A percentile compares a stretch with the other conserved stretches of the same genome.
Evolutionary conservation across 495 filamentous ascomycete species (phyloP).

Genomic region (Aspergillus campestris): DNA sequence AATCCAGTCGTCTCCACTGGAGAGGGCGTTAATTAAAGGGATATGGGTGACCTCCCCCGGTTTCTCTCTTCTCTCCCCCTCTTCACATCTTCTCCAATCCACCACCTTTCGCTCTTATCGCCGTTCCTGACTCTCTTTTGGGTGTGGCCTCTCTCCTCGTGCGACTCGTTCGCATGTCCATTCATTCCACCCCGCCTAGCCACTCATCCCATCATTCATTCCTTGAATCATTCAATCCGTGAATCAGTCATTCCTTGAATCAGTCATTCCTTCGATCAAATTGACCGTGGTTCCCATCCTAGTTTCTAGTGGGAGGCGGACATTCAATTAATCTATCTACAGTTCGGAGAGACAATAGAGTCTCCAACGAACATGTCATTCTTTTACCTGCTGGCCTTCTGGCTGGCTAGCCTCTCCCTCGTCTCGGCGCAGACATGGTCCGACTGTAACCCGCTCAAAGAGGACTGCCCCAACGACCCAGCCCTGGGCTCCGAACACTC

Average conservation of each 20-base stretch:
- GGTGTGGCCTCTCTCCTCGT: constrained; percentile 16
- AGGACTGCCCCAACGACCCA: constrained; percentile 55
- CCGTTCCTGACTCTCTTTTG: constrained; percentile 1
- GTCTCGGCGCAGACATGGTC: constrained; percentile 42
- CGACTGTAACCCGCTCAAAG: constrained; percentile 56
- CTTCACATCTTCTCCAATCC: constrained; percentile 3
- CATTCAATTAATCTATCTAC: neutral
- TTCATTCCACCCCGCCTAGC: constrained; percentile 17
- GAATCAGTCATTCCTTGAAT: constrained; percentile 7
- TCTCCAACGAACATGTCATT: constrained; percentile 16
- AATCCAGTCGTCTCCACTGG: neutral
- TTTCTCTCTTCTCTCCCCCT: constrained; percentile 4
- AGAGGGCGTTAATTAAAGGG: constrained; percentile 1
- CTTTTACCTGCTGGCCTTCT: constrained; percentile 17
- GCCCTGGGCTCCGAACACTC: constrained; percentile 56
- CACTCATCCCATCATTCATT: constrained; percentile 13
- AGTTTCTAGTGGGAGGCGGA: constrained; percentile 4
- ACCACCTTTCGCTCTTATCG: constrained; percentile 2
- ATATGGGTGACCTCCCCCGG: neutral
- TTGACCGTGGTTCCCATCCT: constrained; percentile 1
- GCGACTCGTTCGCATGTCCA: constrained; percentile 27
- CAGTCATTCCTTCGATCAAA: neutral
- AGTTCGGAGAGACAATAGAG: neutral
- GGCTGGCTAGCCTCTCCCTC: constrained; percentile 19
- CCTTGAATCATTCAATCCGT: constrained; percentile 19